Conservation (phyloP, 129 eudicot genomes). For the Oenanthe sinensis region DNA sequence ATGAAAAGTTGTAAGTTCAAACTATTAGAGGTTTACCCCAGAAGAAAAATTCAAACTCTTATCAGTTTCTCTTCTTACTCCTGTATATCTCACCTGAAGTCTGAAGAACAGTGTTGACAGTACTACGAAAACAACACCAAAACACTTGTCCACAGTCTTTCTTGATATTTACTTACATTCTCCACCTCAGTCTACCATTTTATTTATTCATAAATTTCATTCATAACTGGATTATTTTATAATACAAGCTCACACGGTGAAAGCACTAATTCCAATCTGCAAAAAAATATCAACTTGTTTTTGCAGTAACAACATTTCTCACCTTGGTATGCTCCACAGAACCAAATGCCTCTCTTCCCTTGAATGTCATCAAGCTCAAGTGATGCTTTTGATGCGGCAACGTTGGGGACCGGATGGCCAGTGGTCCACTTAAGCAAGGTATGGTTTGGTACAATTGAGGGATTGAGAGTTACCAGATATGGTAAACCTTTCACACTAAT, state of each 20-base stretch:
- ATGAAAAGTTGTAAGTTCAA: background rate
- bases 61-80: background rate
- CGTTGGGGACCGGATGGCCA: conserved; percentile 87
- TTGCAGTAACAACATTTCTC: background rate
- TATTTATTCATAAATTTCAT: too few relatives aligned
- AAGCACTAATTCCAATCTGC: background rate
- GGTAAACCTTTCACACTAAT: conserved; percentile 51
- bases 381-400: conserved; percentile 88
- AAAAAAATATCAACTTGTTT: background rate
- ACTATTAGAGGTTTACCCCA: background rate
- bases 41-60: background rate
- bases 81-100: background rate
- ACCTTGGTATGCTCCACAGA: conserved; percentile 99
- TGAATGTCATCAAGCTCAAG: conserved; percentile 54
- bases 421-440: conserved; percentile 77
- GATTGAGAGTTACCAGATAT: conserved; percentile 75
- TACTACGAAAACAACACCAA: background rate
- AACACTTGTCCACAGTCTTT: background rate
- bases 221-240: background rate
- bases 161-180: background rate
- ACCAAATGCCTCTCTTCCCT: conserved; percentile 96
- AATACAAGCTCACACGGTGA: background rate
- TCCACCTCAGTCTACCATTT: background rate
- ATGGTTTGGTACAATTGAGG: conserved; percentile 49
- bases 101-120: background rate